Conservation (phyloP, 1,139 yeast species). For the Magnusiomyces magnusii region DNA sequence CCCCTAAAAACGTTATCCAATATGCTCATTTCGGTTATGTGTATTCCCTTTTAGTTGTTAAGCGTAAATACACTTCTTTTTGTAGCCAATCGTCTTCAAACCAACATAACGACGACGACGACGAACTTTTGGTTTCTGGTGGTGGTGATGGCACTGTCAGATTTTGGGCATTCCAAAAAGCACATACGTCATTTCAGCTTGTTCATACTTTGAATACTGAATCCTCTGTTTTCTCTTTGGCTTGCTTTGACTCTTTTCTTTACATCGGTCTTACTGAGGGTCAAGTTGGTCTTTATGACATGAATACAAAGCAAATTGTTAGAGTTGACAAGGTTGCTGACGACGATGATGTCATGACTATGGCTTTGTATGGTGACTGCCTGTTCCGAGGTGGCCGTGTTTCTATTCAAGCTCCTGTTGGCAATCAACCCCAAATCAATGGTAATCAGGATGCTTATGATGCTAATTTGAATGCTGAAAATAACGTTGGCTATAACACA, state of each 20-base stretch:
- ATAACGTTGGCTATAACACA: not conserved
- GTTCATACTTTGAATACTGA: slow-evolving; percentile 51
- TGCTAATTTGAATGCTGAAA: not conserved
- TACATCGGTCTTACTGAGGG: slow-evolving; percentile 78
- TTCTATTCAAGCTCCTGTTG: not conserved
- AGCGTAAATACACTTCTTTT: slow-evolving; percentile 10
- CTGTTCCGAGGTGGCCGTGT: slow-evolving; percentile 42
- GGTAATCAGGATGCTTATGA: not conserved
- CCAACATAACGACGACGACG: slow-evolving; percentile 21
- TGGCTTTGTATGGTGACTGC: slow-evolving; percentile 46
- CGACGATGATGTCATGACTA: slow-evolving; percentile 41
- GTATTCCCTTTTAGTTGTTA: slow-evolving; percentile 51
- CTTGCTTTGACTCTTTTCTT: slow-evolving; percentile 53
- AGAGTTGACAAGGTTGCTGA: slow-evolving; percentile 35
- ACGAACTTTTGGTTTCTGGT: slow-evolving; percentile 50
- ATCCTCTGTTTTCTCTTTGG: slow-evolving; percentile 62
- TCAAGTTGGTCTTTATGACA: slow-evolving; percentile 71
- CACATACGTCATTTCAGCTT: slow-evolving; percentile 22
- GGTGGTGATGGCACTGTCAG: slow-evolving; percentile 89
- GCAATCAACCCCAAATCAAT: not conserved
- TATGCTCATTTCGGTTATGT: slow-evolving; percentile 93
- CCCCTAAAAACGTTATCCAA: slow-evolving; percentile 52
- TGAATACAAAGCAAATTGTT: slow-evolving; percentile 68
- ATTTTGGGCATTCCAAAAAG: slow-evolving; percentile 50
- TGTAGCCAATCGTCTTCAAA: slow-evolving; percentile 12